These are phyloP conservation scores for Paracorniculantispora psalliotae DNA, from an alignment of 2,329 filamentous ascomycete species.

Conservation along the genomic window DNA sequence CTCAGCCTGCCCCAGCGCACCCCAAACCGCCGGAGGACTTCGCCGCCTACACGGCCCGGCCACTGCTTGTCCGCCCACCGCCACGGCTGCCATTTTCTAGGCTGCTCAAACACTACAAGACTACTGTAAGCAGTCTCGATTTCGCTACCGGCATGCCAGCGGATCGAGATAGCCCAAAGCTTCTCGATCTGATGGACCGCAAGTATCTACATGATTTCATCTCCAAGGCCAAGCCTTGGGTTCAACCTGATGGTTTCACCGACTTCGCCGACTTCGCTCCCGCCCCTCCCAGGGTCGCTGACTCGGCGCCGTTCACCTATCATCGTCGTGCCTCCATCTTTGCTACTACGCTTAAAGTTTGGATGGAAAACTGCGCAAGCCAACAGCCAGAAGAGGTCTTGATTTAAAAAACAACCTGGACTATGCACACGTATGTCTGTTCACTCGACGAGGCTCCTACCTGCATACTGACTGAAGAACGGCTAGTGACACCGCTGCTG, in stretches of 20 bases:
- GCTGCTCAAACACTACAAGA: not conserved
- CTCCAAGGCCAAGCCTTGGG: not conserved
- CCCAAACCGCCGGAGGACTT: no score
- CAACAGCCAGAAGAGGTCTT: no score
- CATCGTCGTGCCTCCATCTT: not conserved
- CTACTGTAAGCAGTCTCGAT: not conserved
- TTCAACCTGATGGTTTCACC: not conserved
- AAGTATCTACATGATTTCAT: not conserved
- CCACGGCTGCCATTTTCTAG: not conserved
- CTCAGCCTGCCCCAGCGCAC: no score
- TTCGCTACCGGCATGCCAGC: not conserved
- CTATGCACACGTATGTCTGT: not conserved
- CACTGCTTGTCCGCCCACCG: not conserved
- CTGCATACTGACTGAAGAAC: not conserved
- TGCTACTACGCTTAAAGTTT: not conserved
- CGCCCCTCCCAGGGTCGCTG: not conserved
- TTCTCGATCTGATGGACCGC: not conserved
- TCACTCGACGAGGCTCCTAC: no score
- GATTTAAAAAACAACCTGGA: not conserved
- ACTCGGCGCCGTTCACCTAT: not conserved
- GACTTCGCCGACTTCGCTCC: not conserved
- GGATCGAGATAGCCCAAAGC: not conserved
- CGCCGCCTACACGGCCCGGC: not conserved
- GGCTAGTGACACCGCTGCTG: not conserved
- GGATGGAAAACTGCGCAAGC: not conserved